These are phyloP conservation scores for Abelmoschus esculentus DNA, from an alignment of 345 rosid genomes.

Conservation along the genomic window DNA sequence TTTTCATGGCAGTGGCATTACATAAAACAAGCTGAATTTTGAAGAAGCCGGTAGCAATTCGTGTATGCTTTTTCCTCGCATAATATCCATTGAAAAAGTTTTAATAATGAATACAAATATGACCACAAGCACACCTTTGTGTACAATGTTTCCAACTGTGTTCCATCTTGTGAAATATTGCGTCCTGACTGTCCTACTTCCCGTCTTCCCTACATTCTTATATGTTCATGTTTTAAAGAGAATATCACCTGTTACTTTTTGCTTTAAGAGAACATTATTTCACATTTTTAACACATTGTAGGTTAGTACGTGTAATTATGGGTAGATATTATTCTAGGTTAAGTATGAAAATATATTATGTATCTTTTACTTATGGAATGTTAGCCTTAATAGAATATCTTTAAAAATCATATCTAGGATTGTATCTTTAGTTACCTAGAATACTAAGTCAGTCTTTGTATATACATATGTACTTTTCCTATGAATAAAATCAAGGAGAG, in stretches of 20 bases:
- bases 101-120: not conserved
- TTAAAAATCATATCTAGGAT: too few species aligned
- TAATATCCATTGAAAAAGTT: not conserved
- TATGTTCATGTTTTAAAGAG: not conserved
- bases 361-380: too few species aligned
- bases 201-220: not conserved
- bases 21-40: not conserved
- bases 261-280: not conserved
- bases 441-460: too few species aligned
- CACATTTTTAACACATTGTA: not conserved
- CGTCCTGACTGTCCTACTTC: not conserved
- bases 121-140: not conserved
- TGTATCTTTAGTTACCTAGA: too few species aligned
- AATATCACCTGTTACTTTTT: not conserved
- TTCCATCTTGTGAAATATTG: not conserved
- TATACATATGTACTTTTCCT: too few species aligned
- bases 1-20: not conserved
- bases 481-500: too few species aligned
- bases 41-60: not conserved
- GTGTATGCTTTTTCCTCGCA: not conserved
- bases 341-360: too few species aligned
- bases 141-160: not conserved
- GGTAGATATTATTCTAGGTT: too few species aligned
- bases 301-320: too few species aligned
- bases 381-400: too few species aligned